Base-by-base conservation (phyloP, 805 yeast genomes). In the Saccharomycopsis amapae region DNA sequence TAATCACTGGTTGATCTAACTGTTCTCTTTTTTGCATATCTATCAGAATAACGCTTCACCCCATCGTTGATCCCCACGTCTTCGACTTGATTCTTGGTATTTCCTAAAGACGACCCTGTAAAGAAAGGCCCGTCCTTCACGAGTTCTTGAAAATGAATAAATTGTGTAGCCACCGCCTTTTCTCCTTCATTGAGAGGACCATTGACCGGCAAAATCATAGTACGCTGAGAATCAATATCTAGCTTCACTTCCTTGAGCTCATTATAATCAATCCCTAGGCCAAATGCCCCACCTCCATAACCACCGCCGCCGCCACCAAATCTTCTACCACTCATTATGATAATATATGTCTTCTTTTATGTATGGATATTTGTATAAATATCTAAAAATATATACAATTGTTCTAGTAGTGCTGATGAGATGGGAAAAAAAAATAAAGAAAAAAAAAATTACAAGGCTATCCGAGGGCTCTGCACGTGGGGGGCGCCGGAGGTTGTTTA, bases 1-100 rank as follows among this genome's bases (percentile, higher is more conserved):
- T 84, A 88, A 44, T 83, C 88, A 50, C 79, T 82, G 2, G 89
- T 79, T 42, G 81, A 72, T 1, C 87, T 86, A 13, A 81, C 73
- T 56, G 75, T 78, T 46, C 85, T 73, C 55, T 77, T 78, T 59
- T 81, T 81, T 53, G 81, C 67, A 62, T 85, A 89, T 59, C 71
- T 72, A 62, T 89, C 97, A 2, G 94, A 78, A 59, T 86, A 86
- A 56, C 97, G 72, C 58, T 80, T 76, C 36, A 89, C 73, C 1
- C 90, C 88, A 59, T 85, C 95, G 45, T 70, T 69, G 2, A 69
- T 60, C 36, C 65, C 69, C 4, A 49, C 54, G 17, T 71, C 72
- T 45, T 68, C 67, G 9, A 40, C 42, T 3, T 47, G 52, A 15
- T 48, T 53, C 4, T 55, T 48, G 9, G 54, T 62, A 17, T 60